These are phyloP conservation scores for Aureobasidium sp. DNA, from an alignment of 2,329 filamentous ascomycete species.

Conservation along the genomic window DNA sequence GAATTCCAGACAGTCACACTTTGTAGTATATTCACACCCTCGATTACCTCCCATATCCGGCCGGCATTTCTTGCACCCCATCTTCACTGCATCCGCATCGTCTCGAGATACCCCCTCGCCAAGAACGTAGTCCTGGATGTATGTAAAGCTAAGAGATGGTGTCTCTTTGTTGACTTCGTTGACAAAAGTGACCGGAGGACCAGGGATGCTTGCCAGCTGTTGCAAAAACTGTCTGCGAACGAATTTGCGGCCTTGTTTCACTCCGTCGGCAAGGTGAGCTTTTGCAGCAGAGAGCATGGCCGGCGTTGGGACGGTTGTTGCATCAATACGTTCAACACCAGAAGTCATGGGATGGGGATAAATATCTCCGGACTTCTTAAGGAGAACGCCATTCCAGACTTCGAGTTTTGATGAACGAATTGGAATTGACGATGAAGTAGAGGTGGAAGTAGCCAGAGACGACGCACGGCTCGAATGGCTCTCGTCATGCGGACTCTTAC, in stretches of 20 bases:
- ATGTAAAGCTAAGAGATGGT: slow-evolving; percentile 56
- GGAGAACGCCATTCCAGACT: slow-evolving; percentile 34
- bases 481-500: slow-evolving; percentile 20
- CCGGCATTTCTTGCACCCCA: slow-evolving; percentile 56
- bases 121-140: slow-evolving; percentile 56
- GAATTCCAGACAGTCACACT: slow-evolving; percentile 61
- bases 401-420: slow-evolving; percentile 12
- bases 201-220: slow-evolving; percentile 22
- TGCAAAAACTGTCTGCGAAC: slow-evolving; percentile 32
- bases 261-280: slow-evolving; percentile 14
- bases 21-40: slow-evolving; percentile 53
- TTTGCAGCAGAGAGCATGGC: slow-evolving; percentile 28
- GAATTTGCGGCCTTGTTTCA: slow-evolving; percentile 23
- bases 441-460: not conserved
- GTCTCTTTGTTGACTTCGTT: slow-evolving; percentile 51
- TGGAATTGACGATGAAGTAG: not conserved
- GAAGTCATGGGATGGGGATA: slow-evolving; percentile 22
- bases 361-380: slow-evolving; percentile 28
- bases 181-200: slow-evolving; percentile 46
- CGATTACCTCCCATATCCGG: slow-evolving; percentile 42
- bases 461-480: not conserved
- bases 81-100: slow-evolving; percentile 50
- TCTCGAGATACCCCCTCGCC: slow-evolving; percentile 51
- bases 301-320: slow-evolving; percentile 25
- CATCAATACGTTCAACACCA: slow-evolving; percentile 19